Conservation (phyloP, 2,329 filamentous ascomycete species). For the Fusarium sp. region DNA sequence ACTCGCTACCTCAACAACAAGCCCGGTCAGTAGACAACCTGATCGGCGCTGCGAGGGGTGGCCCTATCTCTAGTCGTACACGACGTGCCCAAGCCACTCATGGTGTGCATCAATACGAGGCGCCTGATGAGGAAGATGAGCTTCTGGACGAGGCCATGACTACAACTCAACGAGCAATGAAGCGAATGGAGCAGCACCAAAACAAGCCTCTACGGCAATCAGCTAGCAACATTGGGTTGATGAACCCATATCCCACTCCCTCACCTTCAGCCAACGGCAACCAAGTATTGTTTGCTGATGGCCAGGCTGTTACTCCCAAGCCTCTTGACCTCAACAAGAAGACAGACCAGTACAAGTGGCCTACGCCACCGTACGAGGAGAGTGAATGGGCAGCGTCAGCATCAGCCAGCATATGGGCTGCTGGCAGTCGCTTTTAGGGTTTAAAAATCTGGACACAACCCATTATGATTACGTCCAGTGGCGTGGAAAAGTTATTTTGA, state of each 20-base stretch:
- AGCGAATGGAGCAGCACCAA: slow-evolving; percentile 69
- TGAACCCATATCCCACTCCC: slow-evolving; percentile 72
- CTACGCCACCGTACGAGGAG: slow-evolving; percentile 94
- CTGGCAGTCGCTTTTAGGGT: slow-evolving; percentile 70
- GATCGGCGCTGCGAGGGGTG: slow-evolving; percentile 64
- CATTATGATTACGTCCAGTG: slow-evolving; percentile 44
- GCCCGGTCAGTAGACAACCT: slow-evolving; percentile 74
- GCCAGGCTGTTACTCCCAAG: slow-evolving; percentile 72
- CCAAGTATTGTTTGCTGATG: slow-evolving; percentile 77
- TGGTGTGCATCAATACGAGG: slow-evolving; percentile 87
- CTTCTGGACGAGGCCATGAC: slow-evolving; percentile 88
- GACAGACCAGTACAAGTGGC: slow-evolving; percentile 78
- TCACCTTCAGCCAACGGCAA: slow-evolving; percentile 87
- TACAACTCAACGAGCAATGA: slow-evolving; percentile 80
- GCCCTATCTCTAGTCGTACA: slow-evolving; percentile 82
- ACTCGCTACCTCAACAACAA: slow-evolving; percentile 72
- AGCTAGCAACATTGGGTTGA: slow-evolving; percentile 70
- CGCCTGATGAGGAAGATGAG: slow-evolving; percentile 96
- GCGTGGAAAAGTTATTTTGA: slow-evolving; percentile 45
- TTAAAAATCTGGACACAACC: slow-evolving; percentile 21
- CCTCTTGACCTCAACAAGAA: slow-evolving; percentile 76
- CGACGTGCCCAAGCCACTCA: slow-evolving; percentile 79
- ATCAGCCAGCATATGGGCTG: slow-evolving; percentile 83
- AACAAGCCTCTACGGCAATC: slow-evolving; percentile 67
- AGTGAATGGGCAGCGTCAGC: slow-evolving; percentile 90